A percentile compares a stretch with the other conserved stretches of the same genome.
Conservation (phyloP, 1,139 yeast species). For the Diutina sp. region DNA sequence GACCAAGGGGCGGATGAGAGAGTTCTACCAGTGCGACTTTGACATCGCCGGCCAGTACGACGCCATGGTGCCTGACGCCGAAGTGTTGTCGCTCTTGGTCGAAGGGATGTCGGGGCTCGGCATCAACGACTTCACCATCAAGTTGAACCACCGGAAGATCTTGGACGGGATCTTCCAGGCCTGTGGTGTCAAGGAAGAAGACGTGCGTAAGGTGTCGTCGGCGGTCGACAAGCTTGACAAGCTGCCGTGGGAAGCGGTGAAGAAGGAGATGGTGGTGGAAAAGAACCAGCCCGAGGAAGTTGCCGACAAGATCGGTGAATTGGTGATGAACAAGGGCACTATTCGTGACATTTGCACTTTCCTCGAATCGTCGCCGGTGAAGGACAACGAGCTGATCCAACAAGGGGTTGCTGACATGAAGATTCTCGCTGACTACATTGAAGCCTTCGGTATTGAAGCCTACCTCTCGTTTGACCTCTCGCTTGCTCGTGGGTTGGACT, state of each 20-base stretch:
- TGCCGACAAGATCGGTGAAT: constrained; percentile 86
- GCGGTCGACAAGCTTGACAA: constrained; percentile 96
- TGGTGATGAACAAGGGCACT: constrained; percentile 73
- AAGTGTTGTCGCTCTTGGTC: constrained; percentile 63
- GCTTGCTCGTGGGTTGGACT: constrained; percentile 92
- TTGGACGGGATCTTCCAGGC: constrained; percentile 91
- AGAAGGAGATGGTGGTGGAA: constrained; percentile 82
- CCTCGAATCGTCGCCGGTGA: constrained; percentile 42
- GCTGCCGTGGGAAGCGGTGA: constrained; percentile 88
- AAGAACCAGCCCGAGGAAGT: constrained; percentile 83
- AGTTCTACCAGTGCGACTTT: constrained; percentile 95
- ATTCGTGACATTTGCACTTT: constrained; percentile 52
- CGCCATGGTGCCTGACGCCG: constrained; percentile 93
- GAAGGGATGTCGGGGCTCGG: constrained; percentile 81
- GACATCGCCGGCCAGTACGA: constrained; percentile 92
- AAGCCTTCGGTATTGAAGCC: constrained; percentile 60
- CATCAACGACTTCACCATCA: constrained; percentile 77
- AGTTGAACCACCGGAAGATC: constrained; percentile 88
- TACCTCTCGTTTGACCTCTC: constrained; percentile 70
- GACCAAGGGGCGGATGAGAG: constrained; percentile 99
- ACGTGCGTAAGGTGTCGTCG: constrained; percentile 82
- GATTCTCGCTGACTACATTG: constrained; percentile 59
- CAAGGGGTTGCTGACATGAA: constrained; percentile 76
- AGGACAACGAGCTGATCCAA: constrained; percentile 57
- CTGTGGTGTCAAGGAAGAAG: constrained; percentile 90